phyloP scores from a whole-genome alignment of 495 filamentous ascomycete genomes.

The Aspergillus incahuasiensis region DNA sequence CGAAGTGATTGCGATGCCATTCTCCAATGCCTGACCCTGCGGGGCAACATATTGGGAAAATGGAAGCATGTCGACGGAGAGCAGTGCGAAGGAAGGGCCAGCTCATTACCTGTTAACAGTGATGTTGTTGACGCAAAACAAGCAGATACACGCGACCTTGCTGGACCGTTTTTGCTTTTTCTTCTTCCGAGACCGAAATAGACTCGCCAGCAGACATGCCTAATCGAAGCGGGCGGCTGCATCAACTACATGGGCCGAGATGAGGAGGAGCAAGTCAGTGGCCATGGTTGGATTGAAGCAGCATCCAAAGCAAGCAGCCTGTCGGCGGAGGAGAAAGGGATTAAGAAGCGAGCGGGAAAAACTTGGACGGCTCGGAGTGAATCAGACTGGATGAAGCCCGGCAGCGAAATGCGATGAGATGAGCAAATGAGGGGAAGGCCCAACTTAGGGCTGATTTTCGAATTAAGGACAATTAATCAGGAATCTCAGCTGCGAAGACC shows the following conservation, averaged over 20 bases:
- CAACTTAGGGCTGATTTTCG: not conserved
- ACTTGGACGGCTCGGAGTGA: not conserved
- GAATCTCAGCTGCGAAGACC: not conserved
- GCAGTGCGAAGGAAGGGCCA: slow-evolving; percentile 1
- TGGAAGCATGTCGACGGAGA: not conserved
- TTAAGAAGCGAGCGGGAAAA: not conserved
- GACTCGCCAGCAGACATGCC: slow-evolving; percentile 9
- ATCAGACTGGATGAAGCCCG: not conserved
- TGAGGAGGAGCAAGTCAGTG: slow-evolving; percentile 9
- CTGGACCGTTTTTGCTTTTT: slow-evolving; percentile 5
- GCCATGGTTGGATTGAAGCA: slow-evolving; percentile 11
- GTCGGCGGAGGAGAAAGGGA: not conserved
- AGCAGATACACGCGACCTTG: slow-evolving; percentile 1
- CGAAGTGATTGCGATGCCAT: slow-evolving; percentile 9
- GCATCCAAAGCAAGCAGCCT: slow-evolving; percentile 8
- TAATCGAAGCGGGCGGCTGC: slow-evolving; percentile 12
- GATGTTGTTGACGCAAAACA: not conserved
- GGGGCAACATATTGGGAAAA: slow-evolving; percentile 4
- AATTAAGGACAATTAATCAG: not conserved
- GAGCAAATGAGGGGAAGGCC: slow-evolving; percentile 3
- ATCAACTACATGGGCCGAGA: slow-evolving; percentile 11
- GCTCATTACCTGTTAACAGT: slow-evolving; percentile 3
- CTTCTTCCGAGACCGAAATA: slow-evolving; percentile 5
- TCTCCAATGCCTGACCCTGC: slow-evolving; percentile 1
- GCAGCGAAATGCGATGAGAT: not conserved